Evolutionary conservation across 352 stramenopile genomes (phyloP), one percentile per base, ranked within the genome.

Genomic region (Discostella stelligera): DNA sequence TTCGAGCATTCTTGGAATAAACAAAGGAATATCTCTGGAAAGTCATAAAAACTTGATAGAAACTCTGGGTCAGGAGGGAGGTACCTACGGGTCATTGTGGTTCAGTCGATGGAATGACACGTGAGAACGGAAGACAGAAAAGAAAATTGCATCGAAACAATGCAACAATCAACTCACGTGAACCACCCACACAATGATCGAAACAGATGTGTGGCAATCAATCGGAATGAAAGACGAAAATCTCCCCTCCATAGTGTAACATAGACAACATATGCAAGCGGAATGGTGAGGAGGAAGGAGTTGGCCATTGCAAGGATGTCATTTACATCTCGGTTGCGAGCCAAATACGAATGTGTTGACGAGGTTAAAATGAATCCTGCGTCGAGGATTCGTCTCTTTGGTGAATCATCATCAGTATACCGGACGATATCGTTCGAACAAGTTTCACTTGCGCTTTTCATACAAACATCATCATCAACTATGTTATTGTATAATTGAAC

Each of bases 11-110:
- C 39, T 60, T 72, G 41, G 23, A 72, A 70, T 5, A 82, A 41
- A 21, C 79, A 86, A 18, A 74, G 54, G 32, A 78, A 56, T 46
- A 83, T 49, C 27, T 86, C 74, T n/a, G 79, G 79, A 62, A 86
- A 83, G 52, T 86, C 79, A 25, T 80, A 78, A 7, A 55, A 64
- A 20, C 54, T 74, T 53, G 63, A 65, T 14, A 86, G 23, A 61
- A 77, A 86, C 16, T 62, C 10, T 53, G 68, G 55, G 71, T 80
- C 69, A 0, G 79, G 74, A 46, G 79, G 79, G 39, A 85, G 60
- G 60, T 76, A 84, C n/a, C 71, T 79, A 50, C 20, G 23, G 4
- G 20, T 1, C 20, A 53, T 14, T 53, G n/a, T 1, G 5, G 46
- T 30, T 23, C 32, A 11, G 50, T 32, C 16, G n/a, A 58, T 58